Percentiles rank a stretch among this genome's conserved stretches.
Conservation (phyloP, 2,329 filamentous ascomycete genomes). For the Coleophoma cylindrospora region DNA sequence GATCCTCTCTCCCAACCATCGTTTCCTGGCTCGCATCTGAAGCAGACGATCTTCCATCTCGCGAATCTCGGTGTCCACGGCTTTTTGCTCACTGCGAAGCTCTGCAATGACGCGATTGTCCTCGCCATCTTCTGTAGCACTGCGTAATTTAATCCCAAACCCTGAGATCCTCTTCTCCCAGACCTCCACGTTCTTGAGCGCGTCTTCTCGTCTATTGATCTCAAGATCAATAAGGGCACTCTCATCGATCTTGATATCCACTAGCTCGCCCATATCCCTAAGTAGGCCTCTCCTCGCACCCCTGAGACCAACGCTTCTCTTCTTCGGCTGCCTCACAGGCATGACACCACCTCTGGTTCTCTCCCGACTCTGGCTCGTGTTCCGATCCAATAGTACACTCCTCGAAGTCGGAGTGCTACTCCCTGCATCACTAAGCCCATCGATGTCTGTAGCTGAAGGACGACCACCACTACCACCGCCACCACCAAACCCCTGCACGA, state of each 20-base stretch:
- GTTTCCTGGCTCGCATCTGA: slow-evolving; percentile 53
- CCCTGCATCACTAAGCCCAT: slow-evolving; percentile 32
- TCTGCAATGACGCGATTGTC: slow-evolving; percentile 54
- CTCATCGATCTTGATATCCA: slow-evolving; percentile 64
- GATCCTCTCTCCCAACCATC: slow-evolving; percentile 54
- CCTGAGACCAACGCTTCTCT: slow-evolving; percentile 48
- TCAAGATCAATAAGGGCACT: slow-evolving; percentile 53
- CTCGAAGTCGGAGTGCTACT: slow-evolving; percentile 23
- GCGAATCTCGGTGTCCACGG: slow-evolving; percentile 57
- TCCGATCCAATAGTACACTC: slow-evolving; percentile 5
- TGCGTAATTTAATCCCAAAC: slow-evolving; percentile 44
- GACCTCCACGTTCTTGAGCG: slow-evolving; percentile 50
- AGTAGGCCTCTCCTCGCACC: slow-evolving; percentile 62
- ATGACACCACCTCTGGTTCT: slow-evolving; percentile 35
- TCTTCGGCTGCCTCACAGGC: slow-evolving; percentile 54
- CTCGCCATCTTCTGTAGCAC: slow-evolving; percentile 48
- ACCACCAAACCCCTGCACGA: slow-evolving; percentile 22
- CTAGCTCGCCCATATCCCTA: slow-evolving; percentile 57
- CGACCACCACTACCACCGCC: slow-evolving; percentile 21
- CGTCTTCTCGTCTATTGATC: slow-evolving; percentile 49
- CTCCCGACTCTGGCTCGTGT: slow-evolving; percentile 8
- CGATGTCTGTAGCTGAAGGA: slow-evolving; percentile 23
- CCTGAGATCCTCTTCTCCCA: slow-evolving; percentile 39
- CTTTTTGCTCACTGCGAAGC: slow-evolving; percentile 48
- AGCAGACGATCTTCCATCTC: slow-evolving; percentile 60